Evolutionary conservation across 495 filamentous ascomycete genomes (phyloP).

Genomic region (Aspergillus cavernicola): DNA sequence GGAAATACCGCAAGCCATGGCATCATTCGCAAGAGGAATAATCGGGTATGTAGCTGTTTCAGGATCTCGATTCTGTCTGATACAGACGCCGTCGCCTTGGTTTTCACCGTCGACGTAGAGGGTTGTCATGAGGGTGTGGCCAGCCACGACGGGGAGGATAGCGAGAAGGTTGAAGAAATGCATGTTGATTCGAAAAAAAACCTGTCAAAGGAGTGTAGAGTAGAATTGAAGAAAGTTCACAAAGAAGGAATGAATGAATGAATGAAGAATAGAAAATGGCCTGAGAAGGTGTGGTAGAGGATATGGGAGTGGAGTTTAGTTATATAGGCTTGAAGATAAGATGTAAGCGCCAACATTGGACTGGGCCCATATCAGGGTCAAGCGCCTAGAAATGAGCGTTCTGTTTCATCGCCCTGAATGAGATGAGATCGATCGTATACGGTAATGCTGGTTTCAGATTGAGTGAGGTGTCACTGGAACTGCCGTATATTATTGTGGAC

Average conservation of each 20-base stretch:
- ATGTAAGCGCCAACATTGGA: too few relatives aligned
- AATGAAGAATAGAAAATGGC: background rate
- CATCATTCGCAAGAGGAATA: constrained; percentile 44
- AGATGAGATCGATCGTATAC: too few relatives aligned
- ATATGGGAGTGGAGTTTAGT: too few relatives aligned
- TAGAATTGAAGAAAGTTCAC: background rate
- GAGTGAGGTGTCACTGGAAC: too few relatives aligned
- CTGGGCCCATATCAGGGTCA: too few relatives aligned
- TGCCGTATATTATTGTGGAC: too few relatives aligned
- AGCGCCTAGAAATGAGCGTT: too few relatives aligned
- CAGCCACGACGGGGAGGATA: constrained; percentile 11
- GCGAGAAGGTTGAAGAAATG: background rate
- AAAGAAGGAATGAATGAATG: constrained; percentile 3
- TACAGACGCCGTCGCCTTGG: constrained; percentile 66
- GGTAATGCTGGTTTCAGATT: background rate
- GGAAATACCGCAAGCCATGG: constrained; percentile 68
- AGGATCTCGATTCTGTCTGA: constrained; percentile 58
- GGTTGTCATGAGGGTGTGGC: constrained; percentile 64
- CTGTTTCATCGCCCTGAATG: too few relatives aligned
- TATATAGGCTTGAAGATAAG: too few relatives aligned
- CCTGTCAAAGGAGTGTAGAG: constrained; percentile 1
- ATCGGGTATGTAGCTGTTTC: constrained; percentile 48
- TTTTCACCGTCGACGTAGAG: constrained; percentile 60
- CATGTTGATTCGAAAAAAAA: background rate
- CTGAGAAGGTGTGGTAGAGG: too few relatives aligned